A percentile compares a stretch with the other conserved stretches of the same genome.
These are phyloP conservation scores for Furcasterigmium furcatum DNA, from an alignment of 2,329 filamentous ascomycete species.

Conservation along the genomic window DNA sequence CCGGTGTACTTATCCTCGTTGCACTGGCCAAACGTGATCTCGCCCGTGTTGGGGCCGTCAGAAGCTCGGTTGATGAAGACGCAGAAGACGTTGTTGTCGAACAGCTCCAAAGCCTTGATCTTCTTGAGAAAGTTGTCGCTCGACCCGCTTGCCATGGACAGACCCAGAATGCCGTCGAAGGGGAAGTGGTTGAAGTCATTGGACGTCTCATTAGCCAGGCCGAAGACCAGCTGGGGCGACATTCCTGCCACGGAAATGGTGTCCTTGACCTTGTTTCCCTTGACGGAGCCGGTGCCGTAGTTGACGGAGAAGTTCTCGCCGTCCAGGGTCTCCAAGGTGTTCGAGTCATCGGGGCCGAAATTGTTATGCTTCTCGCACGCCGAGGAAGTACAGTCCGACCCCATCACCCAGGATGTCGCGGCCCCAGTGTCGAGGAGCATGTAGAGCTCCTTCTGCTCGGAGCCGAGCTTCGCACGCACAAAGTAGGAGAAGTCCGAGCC, in stretches of 20 bases:
- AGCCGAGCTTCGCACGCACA: conserved; percentile 53
- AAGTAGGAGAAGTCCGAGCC: conserved; percentile 67
- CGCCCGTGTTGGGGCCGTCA: conserved; percentile 67
- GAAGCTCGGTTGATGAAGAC: conserved; percentile 65
- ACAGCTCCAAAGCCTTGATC: conserved; percentile 50
- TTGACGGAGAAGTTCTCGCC: conserved; percentile 58
- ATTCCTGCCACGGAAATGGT: conserved; percentile 64
- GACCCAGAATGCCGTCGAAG: conserved; percentile 83
- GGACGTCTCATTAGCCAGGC: conserved; percentile 68
- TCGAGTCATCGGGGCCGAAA: conserved; percentile 65
- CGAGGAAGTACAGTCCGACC: conserved; percentile 59
- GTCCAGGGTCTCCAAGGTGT: conserved; percentile 51
- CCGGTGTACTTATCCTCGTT: conserved; percentile 67
- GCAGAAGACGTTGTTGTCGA: conserved; percentile 65
- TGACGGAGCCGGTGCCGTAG: conserved; percentile 76
- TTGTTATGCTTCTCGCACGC: conserved; percentile 69
- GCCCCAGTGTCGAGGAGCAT: conserved; percentile 67
- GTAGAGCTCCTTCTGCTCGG: conserved; percentile 48
- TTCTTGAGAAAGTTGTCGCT: conserved; percentile 66
- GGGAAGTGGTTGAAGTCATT: conserved; percentile 74
- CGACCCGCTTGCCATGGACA: conserved; percentile 60
- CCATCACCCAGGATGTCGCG: conserved; percentile 82
- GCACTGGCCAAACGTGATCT: conserved; percentile 71
- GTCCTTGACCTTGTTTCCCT: conserved; percentile 64
- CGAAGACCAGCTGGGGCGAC: conserved; percentile 63